Evolutionary conservation across 148 eudicot species (phyloP).

Genomic region (Limonium bicolor): DNA sequence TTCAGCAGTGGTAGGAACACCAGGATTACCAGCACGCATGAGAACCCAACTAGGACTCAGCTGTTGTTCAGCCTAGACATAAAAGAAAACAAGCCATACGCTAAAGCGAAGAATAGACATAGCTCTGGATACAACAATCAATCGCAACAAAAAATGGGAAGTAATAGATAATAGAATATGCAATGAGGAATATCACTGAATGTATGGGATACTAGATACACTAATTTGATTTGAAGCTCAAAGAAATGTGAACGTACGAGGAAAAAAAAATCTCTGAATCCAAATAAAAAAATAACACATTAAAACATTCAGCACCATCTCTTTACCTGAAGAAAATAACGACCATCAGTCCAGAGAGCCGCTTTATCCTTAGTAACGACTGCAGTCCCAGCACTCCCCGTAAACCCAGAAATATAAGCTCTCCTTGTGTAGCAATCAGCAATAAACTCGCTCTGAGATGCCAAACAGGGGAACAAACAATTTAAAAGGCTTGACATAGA

Average conservation of each 20-base stretch:
- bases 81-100: not conserved
- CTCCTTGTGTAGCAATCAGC: conserved; percentile 89
- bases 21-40: conserved; percentile 91
- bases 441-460: conserved; percentile 84
- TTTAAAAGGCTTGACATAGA: too few species aligned
- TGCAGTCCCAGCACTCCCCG: conserved; percentile 96
- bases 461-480: not conserved
- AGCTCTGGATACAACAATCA: too few species aligned
- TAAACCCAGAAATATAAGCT: conserved; percentile 79
- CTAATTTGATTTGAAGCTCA: too few species aligned
- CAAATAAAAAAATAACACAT: not conserved
- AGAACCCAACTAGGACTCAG: conserved; percentile 78
- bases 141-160: too few species aligned
- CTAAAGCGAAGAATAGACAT: too few species aligned
- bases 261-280: not conserved
- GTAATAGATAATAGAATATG: too few species aligned
- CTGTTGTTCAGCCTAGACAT: conserved; percentile 79
- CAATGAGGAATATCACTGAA: too few species aligned
- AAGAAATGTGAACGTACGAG: too few species aligned
- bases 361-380: conserved; percentile 87
- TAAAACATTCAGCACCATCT: not conserved
- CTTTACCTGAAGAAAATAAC: conserved; percentile 94
- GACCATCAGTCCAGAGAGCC: conserved; percentile 98
- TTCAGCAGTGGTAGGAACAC: conserved; percentile 79
- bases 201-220: too few species aligned